phyloP scores from a whole-genome alignment of 768 basidiomycete genomes.

The Amanita jacksonii region DNA sequence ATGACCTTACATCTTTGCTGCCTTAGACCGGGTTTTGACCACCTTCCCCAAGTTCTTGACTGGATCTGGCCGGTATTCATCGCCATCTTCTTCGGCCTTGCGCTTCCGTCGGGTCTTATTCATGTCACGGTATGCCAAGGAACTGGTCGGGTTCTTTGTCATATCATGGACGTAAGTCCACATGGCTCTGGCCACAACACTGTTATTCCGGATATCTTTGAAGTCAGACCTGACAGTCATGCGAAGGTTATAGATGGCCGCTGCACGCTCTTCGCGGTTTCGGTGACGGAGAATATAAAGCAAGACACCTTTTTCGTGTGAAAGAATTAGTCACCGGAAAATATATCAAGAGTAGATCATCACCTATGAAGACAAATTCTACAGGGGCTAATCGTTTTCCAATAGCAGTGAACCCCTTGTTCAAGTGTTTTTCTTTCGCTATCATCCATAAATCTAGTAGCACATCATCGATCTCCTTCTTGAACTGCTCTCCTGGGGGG shows the following conservation, averaged over 20 bases:
- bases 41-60: conserved; percentile 28
- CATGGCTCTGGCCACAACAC: conserved; percentile 39
- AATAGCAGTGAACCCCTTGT: conserved; percentile 43
- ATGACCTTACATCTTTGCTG: conserved; percentile 14
- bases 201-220: conserved; percentile 59
- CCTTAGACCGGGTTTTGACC: conserved; percentile 31
- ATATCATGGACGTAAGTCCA: conserved; percentile 46
- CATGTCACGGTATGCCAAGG: conserved; percentile 16
- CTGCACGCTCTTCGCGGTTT: conserved; percentile 37
- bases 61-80: conserved; percentile 40
- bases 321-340: no score
- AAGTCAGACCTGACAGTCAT: conserved; percentile 42
- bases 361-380: conserved; percentile 78
- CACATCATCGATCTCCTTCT: conserved; percentile 40
- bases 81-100: conserved; percentile 28
- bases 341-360: no score
- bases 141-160: conserved; percentile 22
- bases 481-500: conserved; percentile 38
- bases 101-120: conserved; percentile 22
- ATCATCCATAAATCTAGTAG: conserved; percentile 47
- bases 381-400: conserved; percentile 57
- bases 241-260: conserved; percentile 50
- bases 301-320: conserved; percentile 51
- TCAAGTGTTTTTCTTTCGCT: conserved; percentile 30
- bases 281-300: conserved; percentile 44